Base-by-base conservation (phyloP, 225 moss, liverwort and hornwort species). In the Marchantia paleacea region DNA sequence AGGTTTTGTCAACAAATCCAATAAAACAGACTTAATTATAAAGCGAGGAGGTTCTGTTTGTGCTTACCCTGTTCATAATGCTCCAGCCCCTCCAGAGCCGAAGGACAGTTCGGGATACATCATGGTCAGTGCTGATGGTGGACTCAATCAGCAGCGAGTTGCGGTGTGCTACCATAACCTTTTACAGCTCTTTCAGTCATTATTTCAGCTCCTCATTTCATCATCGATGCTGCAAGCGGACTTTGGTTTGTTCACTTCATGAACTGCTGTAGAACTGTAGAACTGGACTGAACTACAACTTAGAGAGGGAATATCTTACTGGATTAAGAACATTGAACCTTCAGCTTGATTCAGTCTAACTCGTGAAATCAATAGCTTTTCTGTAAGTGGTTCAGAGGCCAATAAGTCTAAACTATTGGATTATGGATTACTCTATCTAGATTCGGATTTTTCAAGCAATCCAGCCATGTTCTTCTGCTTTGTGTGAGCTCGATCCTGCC, bases 101-200 rank as follows among this genome's bases (percentile, higher is more conserved):
- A 78, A 88, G 76, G 81, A 87, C 82, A 89, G 87, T 79, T 83
- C 90, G 55, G 95, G 97, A 48, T 99, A 95, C 80, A 84, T 99
- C 49, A 84, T 92, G 82, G 87, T 99, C 77, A 94, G 85, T 84
- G 95, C 97, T 75, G 95, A 93, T 82, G 97, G 97, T 71, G 95
- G 97, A 71, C 95, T 99, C 25, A 99, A 93, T 83, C 97, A 99
- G 82, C 97, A 99, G 89, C 93, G 97, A 84, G 95, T 99, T 81
- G 93, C 93, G 83, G 97, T 99, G 72, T 84, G 75, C 73, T 24
- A 57, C 48, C 71, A 49, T 8, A 58, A 31, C 39, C 73, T 79
- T 48, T 58, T 70, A 54, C 16, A 62, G n/a, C 5, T 39, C 39
- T 39, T 39, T 69, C 16, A 39, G 39, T 20, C 12, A 3, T 66